A percentile compares a stretch with the other conserved stretches of the same genome.
Evolutionary conservation across 2,329 filamentous ascomycete species (phyloP).

Genomic region (Trichoderma brevicompactum): DNA sequence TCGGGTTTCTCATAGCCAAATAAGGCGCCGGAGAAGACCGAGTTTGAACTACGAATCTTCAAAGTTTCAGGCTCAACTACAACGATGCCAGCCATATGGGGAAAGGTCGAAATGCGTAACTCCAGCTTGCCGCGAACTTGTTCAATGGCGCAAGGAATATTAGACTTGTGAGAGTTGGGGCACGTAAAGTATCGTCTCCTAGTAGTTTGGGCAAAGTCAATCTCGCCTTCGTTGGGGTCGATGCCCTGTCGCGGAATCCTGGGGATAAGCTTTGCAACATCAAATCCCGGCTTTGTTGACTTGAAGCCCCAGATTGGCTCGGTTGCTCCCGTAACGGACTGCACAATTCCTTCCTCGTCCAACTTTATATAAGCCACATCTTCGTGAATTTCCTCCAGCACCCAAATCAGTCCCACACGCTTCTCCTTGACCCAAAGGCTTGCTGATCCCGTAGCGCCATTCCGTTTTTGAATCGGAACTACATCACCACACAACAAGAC

Average conservation of each 20-base stretch:
- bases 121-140: conserved; percentile 70
- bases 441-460: conserved; percentile 87
- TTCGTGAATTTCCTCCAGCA: conserved; percentile 95
- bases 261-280: conserved; percentile 79
- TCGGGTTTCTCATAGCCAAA: conserved; percentile 88
- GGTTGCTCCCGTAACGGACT: conserved; percentile 73
- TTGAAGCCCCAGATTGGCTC: conserved; percentile 84
- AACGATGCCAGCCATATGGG: conserved; percentile 95
- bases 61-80: conserved; percentile 81
- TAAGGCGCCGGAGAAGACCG: conserved; percentile 87
- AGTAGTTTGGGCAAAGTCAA: conserved; percentile 77
- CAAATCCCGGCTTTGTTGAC: conserved; percentile 67
- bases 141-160: conserved; percentile 82
- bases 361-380: conserved; percentile 80
- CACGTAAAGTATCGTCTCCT: conserved; percentile 83
- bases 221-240: conserved; percentile 68
- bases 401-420: conserved; percentile 90
- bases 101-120: conserved; percentile 88
- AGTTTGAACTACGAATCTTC: conserved; percentile 88
- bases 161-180: conserved; percentile 73
- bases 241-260: conserved; percentile 78
- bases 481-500: conserved; percentile 95
- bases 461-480: conserved; percentile 96
- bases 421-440: conserved; percentile 99
- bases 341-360: conserved; percentile 76